These are phyloP conservation scores for Xylona heveae DNA, from an alignment of 495 filamentous ascomycete genomes.

Conservation along the genomic window DNA sequence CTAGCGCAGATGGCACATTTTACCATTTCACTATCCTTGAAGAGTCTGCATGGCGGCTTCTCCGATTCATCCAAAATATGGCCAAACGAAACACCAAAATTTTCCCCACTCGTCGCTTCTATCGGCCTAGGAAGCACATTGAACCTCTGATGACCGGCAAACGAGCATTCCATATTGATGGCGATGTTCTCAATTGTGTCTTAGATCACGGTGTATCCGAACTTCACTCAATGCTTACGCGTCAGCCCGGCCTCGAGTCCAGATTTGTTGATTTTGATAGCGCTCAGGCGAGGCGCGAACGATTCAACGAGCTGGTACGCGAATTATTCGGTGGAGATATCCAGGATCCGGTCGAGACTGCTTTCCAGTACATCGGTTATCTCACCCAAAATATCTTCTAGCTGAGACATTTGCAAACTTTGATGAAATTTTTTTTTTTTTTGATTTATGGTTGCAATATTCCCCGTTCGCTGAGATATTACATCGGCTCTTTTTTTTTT, in stretches of 20 bases:
- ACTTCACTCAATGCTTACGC: constrained; percentile 2
- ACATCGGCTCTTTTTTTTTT: too few species aligned
- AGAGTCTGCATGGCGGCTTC: constrained; percentile 32
- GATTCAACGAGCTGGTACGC: constrained; percentile 1
- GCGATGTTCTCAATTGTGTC: constrained; percentile 2
- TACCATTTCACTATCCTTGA: constrained; percentile 35
- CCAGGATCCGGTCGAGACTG: constrained; percentile 2
- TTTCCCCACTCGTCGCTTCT: not conserved
- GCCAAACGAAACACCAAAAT: constrained; percentile 1
- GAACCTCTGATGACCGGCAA: constrained; percentile 5
- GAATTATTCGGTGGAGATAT: not conserved
- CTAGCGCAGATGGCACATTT: constrained; percentile 42
- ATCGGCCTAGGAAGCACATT: constrained; percentile 4
- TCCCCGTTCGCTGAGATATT: too few species aligned
- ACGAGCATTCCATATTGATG: constrained; percentile 5
- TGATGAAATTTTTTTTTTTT: too few species aligned
- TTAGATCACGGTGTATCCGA: constrained; percentile 1
- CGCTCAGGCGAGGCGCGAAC: not conserved
- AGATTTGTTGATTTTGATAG: constrained; percentile 2
- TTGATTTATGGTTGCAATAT: too few species aligned
- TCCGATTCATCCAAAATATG: constrained; percentile 41
- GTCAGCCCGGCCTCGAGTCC: not conserved
- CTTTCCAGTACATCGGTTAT: constrained; percentile 4
- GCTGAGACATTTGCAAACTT: too few species aligned
- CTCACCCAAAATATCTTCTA: too few species aligned